phyloP scores from a whole-genome alignment of 495 filamentous ascomycete species.

The Extremus antarcticus region DNA sequence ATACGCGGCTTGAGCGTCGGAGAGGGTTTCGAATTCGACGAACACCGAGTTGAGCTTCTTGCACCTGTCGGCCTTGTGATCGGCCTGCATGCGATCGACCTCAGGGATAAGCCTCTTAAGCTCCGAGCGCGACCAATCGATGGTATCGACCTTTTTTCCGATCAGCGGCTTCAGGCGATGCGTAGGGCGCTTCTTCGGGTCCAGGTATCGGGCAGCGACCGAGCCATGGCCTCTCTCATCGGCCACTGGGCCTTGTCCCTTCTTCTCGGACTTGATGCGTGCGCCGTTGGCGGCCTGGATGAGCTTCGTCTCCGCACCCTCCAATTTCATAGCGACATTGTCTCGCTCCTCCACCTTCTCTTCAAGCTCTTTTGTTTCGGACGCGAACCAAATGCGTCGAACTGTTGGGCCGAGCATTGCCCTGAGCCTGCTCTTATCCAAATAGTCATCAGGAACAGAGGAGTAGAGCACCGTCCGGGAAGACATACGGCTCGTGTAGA shows the following conservation, averaged over 20 bases:
- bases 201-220: slow-evolving; percentile 62
- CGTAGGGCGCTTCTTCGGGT: slow-evolving; percentile 70
- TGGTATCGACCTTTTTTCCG: slow-evolving; percentile 89
- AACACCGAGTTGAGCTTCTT: slow-evolving; percentile 67
- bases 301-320: slow-evolving; percentile 80
- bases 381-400: slow-evolving; percentile 76
- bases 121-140: slow-evolving; percentile 81
- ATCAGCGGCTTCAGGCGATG: slow-evolving; percentile 70
- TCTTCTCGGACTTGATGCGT: slow-evolving; percentile 66
- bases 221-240: slow-evolving; percentile 45
- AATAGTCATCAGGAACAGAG: slow-evolving; percentile 65
- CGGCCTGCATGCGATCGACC: slow-evolving; percentile 62
- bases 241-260: slow-evolving; percentile 36
- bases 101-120: slow-evolving; percentile 72
- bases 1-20: slow-evolving; percentile 74
- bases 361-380: slow-evolving; percentile 70
- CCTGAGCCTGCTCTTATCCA: slow-evolving; percentile 61
- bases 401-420: slow-evolving; percentile 71
- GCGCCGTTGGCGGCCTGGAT: slow-evolving; percentile 71
- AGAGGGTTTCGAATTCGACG: slow-evolving; percentile 73
- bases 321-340: slow-evolving; percentile 70
- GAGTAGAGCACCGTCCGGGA: slow-evolving; percentile 90
- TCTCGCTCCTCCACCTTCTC: slow-evolving; percentile 78
- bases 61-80: slow-evolving; percentile 57
- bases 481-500: slow-evolving; percentile 81